Evolutionary conservation across 2,329 filamentous ascomycete genomes (phyloP), one percentile per base, ranked within the genome.

Genomic region (Raffaelea albimanens): DNA sequence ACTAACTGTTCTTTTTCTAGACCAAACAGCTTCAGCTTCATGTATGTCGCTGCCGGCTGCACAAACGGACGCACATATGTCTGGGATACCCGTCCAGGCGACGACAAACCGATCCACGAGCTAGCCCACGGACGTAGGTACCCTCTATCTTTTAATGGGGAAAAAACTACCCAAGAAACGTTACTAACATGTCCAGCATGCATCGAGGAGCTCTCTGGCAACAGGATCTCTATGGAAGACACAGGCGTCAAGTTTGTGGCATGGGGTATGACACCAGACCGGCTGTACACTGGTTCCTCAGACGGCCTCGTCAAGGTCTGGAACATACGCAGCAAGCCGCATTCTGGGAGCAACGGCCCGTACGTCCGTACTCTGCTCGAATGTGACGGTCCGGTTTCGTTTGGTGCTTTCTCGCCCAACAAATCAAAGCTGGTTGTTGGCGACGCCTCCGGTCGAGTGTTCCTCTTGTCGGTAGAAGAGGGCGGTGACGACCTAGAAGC

Each of bases 291-390:
- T 0, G 80, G 79, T 1, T 77, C 76, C 0, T 82, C 79, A 1
- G 80, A 83, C 51, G 80, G 80, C 2, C 67, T 75, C 0, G 67
- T 83, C 16, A 82, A 78, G 50, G 76, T 78, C 2, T 83, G 80
- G 80, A 77, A 82, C 52, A 62, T 83, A 9, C 71, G 75, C 10
- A 65, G 66, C 40, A 56, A 44, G 44, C 61, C 53, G 23, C 22
- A 22, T 16, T 21, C 23, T 7, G n/a, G n/a, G n/a, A 40, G n/a
- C 19, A 5, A n/a, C 2, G 58, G 64, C 45, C 73, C 68, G 0
- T 67, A 76, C 40, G 65, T 82, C 5, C 69, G 73, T 20, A 67
- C 73, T 44, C 61, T 83, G 1, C 63, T 82, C 2, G 68, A 75
- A 50, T 71, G 73, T 1, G 67, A 75, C 0, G 78, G 71, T 0